Evolutionary conservation across 1,284 basidiomycete species (phyloP).

Genomic region (Rhodotorula mucilaginosa): DNA sequence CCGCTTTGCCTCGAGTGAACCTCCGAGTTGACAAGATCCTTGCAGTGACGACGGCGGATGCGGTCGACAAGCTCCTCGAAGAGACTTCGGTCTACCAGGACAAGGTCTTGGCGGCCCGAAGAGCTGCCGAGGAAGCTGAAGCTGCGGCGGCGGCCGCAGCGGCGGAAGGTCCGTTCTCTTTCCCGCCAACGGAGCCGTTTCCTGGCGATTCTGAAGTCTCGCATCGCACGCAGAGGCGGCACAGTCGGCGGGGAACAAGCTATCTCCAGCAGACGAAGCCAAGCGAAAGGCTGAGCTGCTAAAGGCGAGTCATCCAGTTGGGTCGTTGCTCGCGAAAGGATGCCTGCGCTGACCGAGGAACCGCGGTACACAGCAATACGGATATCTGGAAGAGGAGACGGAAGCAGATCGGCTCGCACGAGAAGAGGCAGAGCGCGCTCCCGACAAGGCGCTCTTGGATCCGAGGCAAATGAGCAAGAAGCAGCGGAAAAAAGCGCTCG

Average conservation of each 20-base stretch:
- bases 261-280: slow-evolving; percentile 35
- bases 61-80: slow-evolving; percentile 22
- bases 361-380: slow-evolving; percentile 23
- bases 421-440: slow-evolving; percentile 7
- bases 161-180: slow-evolving; percentile 4
- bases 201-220: not conserved
- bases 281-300: slow-evolving; percentile 27
- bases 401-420: slow-evolving; percentile 13
- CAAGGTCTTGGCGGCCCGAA: slow-evolving; percentile 1
- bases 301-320: slow-evolving; percentile 6
- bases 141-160: slow-evolving; percentile 14
- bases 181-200: too few species aligned
- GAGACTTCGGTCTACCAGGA: slow-evolving; percentile 22
- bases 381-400: slow-evolving; percentile 29
- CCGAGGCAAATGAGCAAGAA: slow-evolving; percentile 30
- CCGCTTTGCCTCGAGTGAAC: not conserved
- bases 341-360: not conserved
- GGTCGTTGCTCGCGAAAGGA: not conserved
- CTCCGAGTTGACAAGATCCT: not conserved
- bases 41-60: slow-evolving; percentile 13
- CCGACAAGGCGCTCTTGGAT: slow-evolving; percentile 21
- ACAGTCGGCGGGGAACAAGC: slow-evolving; percentile 3
- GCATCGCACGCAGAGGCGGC: not conserved
- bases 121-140: slow-evolving; percentile 15
- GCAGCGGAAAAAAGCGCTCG: slow-evolving; percentile 38